These are phyloP conservation scores for Mallotus nudiflorus DNA, from an alignment of 345 rosid genomes.

Conservation along the genomic window DNA sequence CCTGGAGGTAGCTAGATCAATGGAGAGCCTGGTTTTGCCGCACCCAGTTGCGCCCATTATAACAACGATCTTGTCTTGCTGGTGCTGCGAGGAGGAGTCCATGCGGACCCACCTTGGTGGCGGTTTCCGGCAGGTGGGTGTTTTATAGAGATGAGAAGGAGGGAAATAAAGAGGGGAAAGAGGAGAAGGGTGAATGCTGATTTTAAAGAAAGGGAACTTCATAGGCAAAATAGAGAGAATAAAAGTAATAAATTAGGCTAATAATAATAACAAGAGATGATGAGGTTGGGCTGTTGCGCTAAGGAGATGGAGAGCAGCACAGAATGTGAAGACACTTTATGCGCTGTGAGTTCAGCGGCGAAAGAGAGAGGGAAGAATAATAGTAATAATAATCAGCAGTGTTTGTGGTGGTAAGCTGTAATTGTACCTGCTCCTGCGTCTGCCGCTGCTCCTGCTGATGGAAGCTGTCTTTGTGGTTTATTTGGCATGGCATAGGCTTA, in stretches of 20 bases:
- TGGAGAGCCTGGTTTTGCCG: slow-evolving; percentile 76
- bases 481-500: neutral
- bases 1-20: slow-evolving; percentile 67
- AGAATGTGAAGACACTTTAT: slow-evolving; percentile 8
- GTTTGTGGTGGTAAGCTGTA: too few relatives aligned
- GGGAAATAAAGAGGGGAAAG: too few relatives aligned
- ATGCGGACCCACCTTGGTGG: slow-evolving; percentile 7
- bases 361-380: too few relatives aligned
- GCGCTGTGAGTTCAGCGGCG: too few relatives aligned
- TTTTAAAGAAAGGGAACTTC: slow-evolving; percentile 13
- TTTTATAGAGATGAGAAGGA: neutral
- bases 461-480: neutral
- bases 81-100: slow-evolving; percentile 11
- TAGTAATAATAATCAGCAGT: too few relatives aligned
- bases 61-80: slow-evolving; percentile 62
- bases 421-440: too few relatives aligned
- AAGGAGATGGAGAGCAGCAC: neutral
- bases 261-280: neutral
- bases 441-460: too few relatives aligned
- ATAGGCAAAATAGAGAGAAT: slow-evolving; percentile 12
- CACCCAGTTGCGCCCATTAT: slow-evolving; percentile 90
- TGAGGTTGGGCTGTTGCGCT: neutral
- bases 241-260: neutral
- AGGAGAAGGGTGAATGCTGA: neutral
- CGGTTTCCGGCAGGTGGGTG: neutral